Base-by-base conservation (phyloP, 2,329 filamentous ascomycete genomes). In the Monilinia aucupariae region DNA sequence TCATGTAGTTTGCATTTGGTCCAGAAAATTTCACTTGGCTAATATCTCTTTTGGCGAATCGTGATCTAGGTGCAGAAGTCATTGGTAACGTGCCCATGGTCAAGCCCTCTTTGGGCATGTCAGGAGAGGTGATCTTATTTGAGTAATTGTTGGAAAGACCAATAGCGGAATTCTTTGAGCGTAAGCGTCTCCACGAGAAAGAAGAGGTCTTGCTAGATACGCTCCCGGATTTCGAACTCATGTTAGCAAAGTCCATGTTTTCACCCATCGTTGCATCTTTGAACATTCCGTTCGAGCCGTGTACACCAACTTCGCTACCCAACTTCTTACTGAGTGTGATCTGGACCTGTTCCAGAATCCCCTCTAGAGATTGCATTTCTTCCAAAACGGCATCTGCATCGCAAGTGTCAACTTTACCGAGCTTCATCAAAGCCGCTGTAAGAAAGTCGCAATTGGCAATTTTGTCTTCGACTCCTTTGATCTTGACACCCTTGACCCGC, bases 391-490 rank as follows among this genome's bases (percentile, higher is more conserved):
- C 91, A 73, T 97, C 93, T 0, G 93, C 92, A 73, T 99, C 93
- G 66, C 86, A 88, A 0, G 89, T 94, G 71, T 99, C 91, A 0
- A 96, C 92, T 66, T 86, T 84, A 8, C 87, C 85, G 43, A 99
- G 82, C 73, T 92, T 94, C 63, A 91, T 82, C 37, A 99, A 79
- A 12, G 93, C 92, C 0, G 92, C 91, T 0, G 93, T 97, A 56
- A 99, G 82, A 59, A 91, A 82, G 75, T 99, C 94, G 74, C 92
- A 97, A 66, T 92, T 91, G 15, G 90, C 84, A 61, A 97, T 87
- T 78, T 99, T 99, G 71, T 99, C 94, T 68, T 99, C 94, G 0
- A 97, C 73, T 41, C 87, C 88, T 77, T 92, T 94, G 30, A 99
- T 81, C 76, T 96, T 97, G 60, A 97, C 92, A 34, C 91, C 92